phyloP scores from a whole-genome alignment of 768 basidiomycete genomes.

The Rhizopogon vinicolor region DNA sequence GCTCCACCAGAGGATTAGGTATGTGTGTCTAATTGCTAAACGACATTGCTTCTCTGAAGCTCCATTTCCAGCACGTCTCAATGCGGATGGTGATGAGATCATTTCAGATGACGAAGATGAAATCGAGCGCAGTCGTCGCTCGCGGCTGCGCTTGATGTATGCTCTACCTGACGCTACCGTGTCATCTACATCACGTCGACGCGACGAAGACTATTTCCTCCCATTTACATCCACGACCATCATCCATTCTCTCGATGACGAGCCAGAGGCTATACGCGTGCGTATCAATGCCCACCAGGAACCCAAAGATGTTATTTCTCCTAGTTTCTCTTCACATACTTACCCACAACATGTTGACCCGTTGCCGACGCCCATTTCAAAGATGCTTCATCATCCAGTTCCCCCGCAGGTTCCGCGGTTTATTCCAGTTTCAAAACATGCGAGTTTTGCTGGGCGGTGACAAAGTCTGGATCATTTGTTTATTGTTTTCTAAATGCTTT shows the following conservation, averaged over 20 bases:
- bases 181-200: neutral
- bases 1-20: slow-evolving; percentile 27
- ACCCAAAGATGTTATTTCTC: slow-evolving; percentile 8
- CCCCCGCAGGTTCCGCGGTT: slow-evolving; percentile 3
- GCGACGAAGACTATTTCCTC: slow-evolving; percentile 2
- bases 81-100: slow-evolving; percentile 60
- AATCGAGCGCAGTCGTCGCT: slow-evolving; percentile 48
- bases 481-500: neutral
- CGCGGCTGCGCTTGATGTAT: slow-evolving; percentile 33
- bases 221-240: neutral
- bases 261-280: slow-evolving; percentile 6
- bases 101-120: slow-evolving; percentile 58
- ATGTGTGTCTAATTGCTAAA: slow-evolving; percentile 5
- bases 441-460: slow-evolving; percentile 28
- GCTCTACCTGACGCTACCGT: slow-evolving; percentile 8
- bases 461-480: neutral
- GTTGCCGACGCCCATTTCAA: slow-evolving; percentile 51
- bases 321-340: slow-evolving; percentile 9
- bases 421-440: slow-evolving; percentile 22
- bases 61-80: slow-evolving; percentile 26
- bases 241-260: neutral
- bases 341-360: slow-evolving; percentile 33
- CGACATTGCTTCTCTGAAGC: neutral
- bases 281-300: slow-evolving; percentile 2
- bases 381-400: slow-evolving; percentile 37